These are phyloP conservation scores for Trametes hirsuta DNA, from an alignment of 1,284 basidiomycete species.

Conservation along the genomic window DNA sequence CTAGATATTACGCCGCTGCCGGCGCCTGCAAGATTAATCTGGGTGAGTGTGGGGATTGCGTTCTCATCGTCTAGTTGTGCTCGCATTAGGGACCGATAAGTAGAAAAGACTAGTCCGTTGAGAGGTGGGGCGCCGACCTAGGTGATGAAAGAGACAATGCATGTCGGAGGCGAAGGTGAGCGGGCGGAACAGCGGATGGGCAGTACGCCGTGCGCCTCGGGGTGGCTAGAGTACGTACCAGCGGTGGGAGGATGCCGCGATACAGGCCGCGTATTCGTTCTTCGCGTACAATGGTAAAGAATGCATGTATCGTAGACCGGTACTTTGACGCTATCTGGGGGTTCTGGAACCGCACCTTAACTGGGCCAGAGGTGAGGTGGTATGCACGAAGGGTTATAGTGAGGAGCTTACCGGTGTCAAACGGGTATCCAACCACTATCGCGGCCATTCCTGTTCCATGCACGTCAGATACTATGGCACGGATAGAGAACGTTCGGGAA, in stretches of 20 bases:
- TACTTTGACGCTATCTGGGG: constrained; percentile 59
- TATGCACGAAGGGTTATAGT: not conserved
- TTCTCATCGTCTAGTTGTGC: constrained; percentile 51
- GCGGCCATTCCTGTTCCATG: constrained; percentile 57
- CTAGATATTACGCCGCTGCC: constrained; percentile 78
- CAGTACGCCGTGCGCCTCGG: not conserved
- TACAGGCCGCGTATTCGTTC: constrained; percentile 69
- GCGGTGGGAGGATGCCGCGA: constrained; percentile 72
- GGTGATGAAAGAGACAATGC: not conserved
- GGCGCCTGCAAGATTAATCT: constrained; percentile 77
- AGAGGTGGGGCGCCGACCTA: constrained; percentile 71
- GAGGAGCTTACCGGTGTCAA: constrained; percentile 64
- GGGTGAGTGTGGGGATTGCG: constrained; percentile 59
- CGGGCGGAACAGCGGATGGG: not conserved
- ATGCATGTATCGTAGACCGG: constrained; percentile 60
- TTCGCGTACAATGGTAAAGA: constrained; percentile 66
- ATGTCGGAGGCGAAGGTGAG: not conserved
- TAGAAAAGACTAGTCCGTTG: constrained; percentile 77
- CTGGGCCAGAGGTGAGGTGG: constrained; percentile 36
- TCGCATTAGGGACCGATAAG: constrained; percentile 72
- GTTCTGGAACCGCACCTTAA: constrained; percentile 78
- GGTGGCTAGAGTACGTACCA: constrained; percentile 47
- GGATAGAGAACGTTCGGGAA: not conserved
- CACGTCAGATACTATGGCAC: not conserved
- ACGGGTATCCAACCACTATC: constrained; percentile 69